Evolutionary conservation across 768 basidiomycete species (phyloP), one percentile per base, ranked within the genome.

Genomic region (Phallus indusiatus): DNA sequence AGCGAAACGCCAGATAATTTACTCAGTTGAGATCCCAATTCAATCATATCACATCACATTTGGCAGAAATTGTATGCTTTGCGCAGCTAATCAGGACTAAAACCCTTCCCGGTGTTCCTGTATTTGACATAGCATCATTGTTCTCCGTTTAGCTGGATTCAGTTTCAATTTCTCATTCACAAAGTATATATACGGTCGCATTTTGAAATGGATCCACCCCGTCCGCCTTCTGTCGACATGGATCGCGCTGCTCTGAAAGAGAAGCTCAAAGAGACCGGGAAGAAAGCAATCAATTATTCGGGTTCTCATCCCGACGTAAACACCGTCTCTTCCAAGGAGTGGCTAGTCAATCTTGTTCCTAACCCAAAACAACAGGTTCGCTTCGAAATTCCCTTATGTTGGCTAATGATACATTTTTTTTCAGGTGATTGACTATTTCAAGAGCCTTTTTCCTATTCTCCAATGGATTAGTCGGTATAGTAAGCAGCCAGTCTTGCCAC

Each of bases 381-480:
- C 71, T 17, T 14, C 47, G n/a, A n/a, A 51, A 56, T 36, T 35
- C 28, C 7, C 28, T 14, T 53, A 49, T 28, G 61, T 47, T 28
- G 35, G 52, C 34, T 34, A 22, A n/a, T 24, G 48, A 18, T 47
- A 2, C 18, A 62, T 60, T 59, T 21, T 59, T 62, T 47, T 22
- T 20, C 63, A 93, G 89, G 66, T 78, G 42, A 69, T 77, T 53
- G 64, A 76, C 59, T 96, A 96, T 66, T n/a, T 91, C 33, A 64
- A 71, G 51, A 78, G 81, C 62, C 74, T 96, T 14, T 95, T 96
- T 71, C 94, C 94, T 0, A 88, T 96, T 68, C 24, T 91, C 0
- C 74, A 80, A 34, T 97, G 94, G 94, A 85, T 90, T 42, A 78
- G 82, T 2, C 79, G 91, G 67, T 97, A 97, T 74, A 95, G 89